Conservation (phyloP, 176 grass and related monocot species). For the Thalia dealbata region DNA sequence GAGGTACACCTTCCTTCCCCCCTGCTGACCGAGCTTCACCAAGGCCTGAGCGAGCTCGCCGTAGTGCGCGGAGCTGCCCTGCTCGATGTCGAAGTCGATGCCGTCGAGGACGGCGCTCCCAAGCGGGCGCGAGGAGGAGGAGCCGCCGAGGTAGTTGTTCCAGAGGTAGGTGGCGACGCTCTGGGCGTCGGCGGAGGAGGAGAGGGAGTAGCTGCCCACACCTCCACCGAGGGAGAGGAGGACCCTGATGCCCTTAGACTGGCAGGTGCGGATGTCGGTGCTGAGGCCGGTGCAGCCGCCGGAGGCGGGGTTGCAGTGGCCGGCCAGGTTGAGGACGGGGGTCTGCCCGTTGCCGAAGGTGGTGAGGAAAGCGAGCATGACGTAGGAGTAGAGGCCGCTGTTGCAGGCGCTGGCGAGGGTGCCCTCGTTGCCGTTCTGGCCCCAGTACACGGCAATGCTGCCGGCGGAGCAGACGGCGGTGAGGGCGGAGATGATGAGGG, state of each 20-base stretch:
- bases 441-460: conserved; percentile 68
- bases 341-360: conserved; percentile 49
- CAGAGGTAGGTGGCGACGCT: conserved; percentile 50
- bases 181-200: conserved; percentile 27
- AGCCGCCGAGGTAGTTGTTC: conserved; percentile 54
- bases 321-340: conserved; percentile 49
- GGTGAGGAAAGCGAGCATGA: conserved; percentile 42
- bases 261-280: conserved; percentile 44
- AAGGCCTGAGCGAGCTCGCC: conserved; percentile 40
- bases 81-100: conserved; percentile 78
- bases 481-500: conserved; percentile 31
- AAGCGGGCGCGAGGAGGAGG: conserved; percentile 38
- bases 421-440: conserved; percentile 53
- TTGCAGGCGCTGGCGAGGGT: conserved; percentile 42
- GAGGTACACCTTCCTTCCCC: conserved; percentile 35
- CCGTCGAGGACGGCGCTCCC: conserved; percentile 54
- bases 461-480: conserved; percentile 25
- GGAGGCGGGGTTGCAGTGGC: conserved; percentile 31
- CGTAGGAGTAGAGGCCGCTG: conserved; percentile 37
- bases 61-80: conserved; percentile 41
- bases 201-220: conserved; percentile 38
- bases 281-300: conserved; percentile 27
- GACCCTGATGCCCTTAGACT: conserved; percentile 40
- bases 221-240: conserved; percentile 59
- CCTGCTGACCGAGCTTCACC: conserved; percentile 30